Percentiles rank a stretch among this genome's conserved stretches.
phyloP scores from a whole-genome alignment of 2,329 filamentous ascomycete species.

The Pyricularia sp. region DNA sequence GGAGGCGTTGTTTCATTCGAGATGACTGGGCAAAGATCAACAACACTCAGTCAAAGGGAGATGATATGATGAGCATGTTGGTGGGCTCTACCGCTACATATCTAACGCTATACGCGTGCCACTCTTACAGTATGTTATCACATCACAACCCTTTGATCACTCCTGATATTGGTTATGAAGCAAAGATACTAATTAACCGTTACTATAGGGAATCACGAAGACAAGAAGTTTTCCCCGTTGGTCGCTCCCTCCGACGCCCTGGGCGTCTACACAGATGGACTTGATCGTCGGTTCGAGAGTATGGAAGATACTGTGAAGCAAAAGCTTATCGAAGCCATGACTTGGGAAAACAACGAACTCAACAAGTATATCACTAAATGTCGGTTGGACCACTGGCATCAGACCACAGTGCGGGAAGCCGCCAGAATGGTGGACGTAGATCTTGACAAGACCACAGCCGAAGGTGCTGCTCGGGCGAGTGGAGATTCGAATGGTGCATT shows the following conservation, averaged over 20 bases:
- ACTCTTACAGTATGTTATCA: not conserved
- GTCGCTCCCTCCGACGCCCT: slow-evolving; percentile 39
- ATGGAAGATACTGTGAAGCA: slow-evolving; percentile 51
- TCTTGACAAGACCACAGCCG: slow-evolving; percentile 10
- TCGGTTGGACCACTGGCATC: slow-evolving; percentile 55
- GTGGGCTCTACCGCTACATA: slow-evolving; percentile 56
- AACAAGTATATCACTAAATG: slow-evolving; percentile 51
- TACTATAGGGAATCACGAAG: slow-evolving; percentile 22
- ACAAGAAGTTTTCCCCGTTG: slow-evolving; percentile 28
- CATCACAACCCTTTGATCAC: not conserved
- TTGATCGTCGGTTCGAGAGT: slow-evolving; percentile 46
- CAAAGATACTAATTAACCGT: slow-evolving; percentile 15
- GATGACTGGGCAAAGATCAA: slow-evolving; percentile 79
- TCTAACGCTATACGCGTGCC: slow-evolving; percentile 43
- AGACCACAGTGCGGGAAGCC: slow-evolving; percentile 13
- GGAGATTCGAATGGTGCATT: not conserved
- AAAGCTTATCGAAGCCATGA: slow-evolving; percentile 58
- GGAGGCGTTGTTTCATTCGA: slow-evolving; percentile 72
- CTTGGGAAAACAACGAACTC: slow-evolving; percentile 56
- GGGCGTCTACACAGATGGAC: slow-evolving; percentile 46
- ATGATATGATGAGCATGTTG: slow-evolving; percentile 49
- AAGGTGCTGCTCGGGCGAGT: slow-evolving; percentile 4
- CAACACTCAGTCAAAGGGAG: slow-evolving; percentile 61
- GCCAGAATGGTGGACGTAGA: slow-evolving; percentile 15
- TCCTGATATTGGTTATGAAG: slow-evolving; percentile 1